Evolutionary conservation across 352 stramenopile species (phyloP), one percentile per base, ranked within the genome.

Genomic region (Plasmopara muralis): DNA sequence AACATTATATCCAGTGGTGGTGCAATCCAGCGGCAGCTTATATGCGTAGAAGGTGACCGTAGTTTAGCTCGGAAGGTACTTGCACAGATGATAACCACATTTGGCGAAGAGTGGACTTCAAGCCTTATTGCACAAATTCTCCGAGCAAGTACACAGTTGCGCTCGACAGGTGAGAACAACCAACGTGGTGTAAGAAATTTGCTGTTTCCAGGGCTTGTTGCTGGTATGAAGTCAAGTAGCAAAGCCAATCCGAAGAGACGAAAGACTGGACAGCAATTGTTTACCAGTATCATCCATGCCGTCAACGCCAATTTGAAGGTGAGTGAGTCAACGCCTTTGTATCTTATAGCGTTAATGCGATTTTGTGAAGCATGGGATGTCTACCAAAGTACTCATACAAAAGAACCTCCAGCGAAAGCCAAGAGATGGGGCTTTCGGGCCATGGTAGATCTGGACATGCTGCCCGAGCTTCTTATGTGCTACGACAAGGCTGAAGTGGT

Each of bases 201-300:
- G 30, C 40, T 81, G n/a, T 78, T 77, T 42, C 68, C 71, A 43
- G 63, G 60, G 1, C 44, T 78, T 13, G 54, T 60, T 42, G 60
- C 54, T 10, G 60, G 41, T 14, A 62, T 66, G 47, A 64, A 72
- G 47, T 34, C 35, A 20, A 57, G 7, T 13, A 49, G 14, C 13
- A 40, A 33, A 18, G 6, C 15, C 9, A 44, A 44, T 35, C 47
- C 20, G 43, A 53, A 60, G 13, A 57, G 46, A 53, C 59, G 46
- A 39, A 60, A 53, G 8, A 51, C 54, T 6, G 58, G 63, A 4
- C 50, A 58, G 16, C 42, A 68, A 15, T 47, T 61, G 44, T 75
- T 66, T 55, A 42, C 50, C 31, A 44, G 25, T 9, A 43, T 64
- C 39, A 31, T 75, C 3, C 40, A 49, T 30, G 30, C 28, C 31